A percentile compares a stretch with the other conserved stretches of the same genome.
These are phyloP conservation scores for Parietaria judaica DNA, from an alignment of 306 rosid genomes.

Conservation along the genomic window DNA sequence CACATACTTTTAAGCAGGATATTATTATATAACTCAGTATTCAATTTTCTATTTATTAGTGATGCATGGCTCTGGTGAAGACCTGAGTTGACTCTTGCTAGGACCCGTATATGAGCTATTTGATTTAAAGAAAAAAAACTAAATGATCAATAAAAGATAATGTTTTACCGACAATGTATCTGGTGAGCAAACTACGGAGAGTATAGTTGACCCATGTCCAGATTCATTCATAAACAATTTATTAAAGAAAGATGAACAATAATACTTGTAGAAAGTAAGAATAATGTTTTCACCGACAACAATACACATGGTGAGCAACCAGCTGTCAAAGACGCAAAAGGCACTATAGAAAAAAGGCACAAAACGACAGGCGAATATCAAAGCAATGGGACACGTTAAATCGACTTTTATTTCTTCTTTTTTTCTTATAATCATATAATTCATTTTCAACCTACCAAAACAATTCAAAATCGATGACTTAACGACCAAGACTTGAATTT, in stretches of 20 bases:
- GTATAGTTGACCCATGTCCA: not conserved
- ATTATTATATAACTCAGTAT: too few species aligned
- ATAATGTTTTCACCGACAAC: conserved; percentile 10
- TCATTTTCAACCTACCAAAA: not conserved
- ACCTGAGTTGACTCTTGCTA: not conserved
- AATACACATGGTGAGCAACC: conserved; percentile 4
- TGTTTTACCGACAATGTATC: too few species aligned
- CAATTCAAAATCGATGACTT: too few species aligned
- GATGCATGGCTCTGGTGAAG: too few species aligned
- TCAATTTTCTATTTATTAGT: too few species aligned
- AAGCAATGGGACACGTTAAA: not conserved
- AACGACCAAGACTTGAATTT: too few species aligned
- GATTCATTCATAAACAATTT: not conserved
- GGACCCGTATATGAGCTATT: too few species aligned
- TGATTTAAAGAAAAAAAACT: too few species aligned
- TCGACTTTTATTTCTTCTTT: not conserved
- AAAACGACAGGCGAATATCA: not conserved
- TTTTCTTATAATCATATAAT: not conserved
- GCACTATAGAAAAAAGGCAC: not conserved
- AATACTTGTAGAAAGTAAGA: not conserved
- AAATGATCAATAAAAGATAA: too few species aligned
- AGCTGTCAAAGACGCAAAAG: conserved; percentile 4
- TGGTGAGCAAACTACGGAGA: too few species aligned
- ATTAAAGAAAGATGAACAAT: not conserved
- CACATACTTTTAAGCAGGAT: not conserved